Evolutionary conservation across 2,329 filamentous ascomycete species (phyloP).

Genomic region (Chaetomium strumarium): DNA sequence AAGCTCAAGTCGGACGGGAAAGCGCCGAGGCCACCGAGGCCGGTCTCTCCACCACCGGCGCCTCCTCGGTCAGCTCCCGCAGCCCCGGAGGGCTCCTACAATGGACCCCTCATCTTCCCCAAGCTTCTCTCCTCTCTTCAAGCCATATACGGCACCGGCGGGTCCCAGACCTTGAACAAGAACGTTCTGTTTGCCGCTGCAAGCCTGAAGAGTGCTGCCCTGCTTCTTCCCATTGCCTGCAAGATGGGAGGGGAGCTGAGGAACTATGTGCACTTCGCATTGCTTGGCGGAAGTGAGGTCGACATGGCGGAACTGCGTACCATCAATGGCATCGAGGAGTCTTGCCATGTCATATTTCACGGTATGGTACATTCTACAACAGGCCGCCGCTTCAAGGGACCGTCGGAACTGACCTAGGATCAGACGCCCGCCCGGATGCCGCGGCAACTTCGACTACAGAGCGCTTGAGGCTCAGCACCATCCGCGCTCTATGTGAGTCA

Average conservation of each 20-base stretch:
- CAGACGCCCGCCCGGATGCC: constrained; percentile 73
- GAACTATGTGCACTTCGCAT: constrained; percentile 74
- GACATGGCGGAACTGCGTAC: constrained; percentile 61
- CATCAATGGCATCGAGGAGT: constrained; percentile 71
- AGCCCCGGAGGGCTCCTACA: constrained; percentile 39
- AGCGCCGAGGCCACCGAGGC: constrained; percentile 11
- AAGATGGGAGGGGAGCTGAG: constrained; percentile 67
- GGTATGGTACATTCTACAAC: constrained; percentile 33
- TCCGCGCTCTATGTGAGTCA: constrained; percentile 56
- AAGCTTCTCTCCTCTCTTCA: constrained; percentile 59
- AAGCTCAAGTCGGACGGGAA: constrained; percentile 14
- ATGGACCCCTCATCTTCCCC: constrained; percentile 65
- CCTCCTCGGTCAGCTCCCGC: not conserved
- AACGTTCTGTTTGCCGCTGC: constrained; percentile 78
- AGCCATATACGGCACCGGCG: constrained; percentile 48
- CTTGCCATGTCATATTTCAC: constrained; percentile 60
- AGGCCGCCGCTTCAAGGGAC: not conserved
- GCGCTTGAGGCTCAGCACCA: constrained; percentile 60
- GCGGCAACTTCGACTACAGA: constrained; percentile 61
- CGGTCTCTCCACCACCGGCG: not conserved
- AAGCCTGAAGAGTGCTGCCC: constrained; percentile 64
- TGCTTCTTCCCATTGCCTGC: constrained; percentile 76
- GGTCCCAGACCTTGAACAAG: constrained; percentile 46
- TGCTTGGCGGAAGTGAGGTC: constrained; percentile 70
- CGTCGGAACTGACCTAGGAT: constrained; percentile 15